A percentile compares a stretch with the other conserved stretches of the same genome.
Conservation (phyloP, 441 rosid genomes). For the Pelargonium citronellum region DNA sequence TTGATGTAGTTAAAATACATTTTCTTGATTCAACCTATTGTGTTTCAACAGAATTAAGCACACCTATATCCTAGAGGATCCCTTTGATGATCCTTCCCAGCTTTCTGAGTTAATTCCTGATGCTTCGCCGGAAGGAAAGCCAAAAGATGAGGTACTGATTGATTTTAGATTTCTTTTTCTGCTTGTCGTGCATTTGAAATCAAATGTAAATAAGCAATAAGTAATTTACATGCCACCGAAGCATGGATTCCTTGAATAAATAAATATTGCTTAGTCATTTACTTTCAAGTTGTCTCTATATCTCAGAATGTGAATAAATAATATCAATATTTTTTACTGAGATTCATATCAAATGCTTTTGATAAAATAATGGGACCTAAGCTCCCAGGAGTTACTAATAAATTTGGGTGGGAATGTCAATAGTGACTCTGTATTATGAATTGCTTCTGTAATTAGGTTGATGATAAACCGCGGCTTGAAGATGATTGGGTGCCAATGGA, state of each 20-base stretch:
- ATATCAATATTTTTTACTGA: neutral
- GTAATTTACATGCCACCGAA: neutral
- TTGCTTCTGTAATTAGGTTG: slow-evolving; percentile 37
- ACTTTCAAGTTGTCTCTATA: neutral
- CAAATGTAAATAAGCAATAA: neutral
- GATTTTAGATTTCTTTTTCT: slow-evolving; percentile 9
- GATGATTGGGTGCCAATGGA: slow-evolving; percentile 99
- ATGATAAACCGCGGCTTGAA: slow-evolving; percentile 82
- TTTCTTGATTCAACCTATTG: neutral
- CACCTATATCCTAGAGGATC: slow-evolving; percentile 71
- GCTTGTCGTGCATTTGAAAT: slow-evolving; percentile 7
- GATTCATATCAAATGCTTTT: neutral
- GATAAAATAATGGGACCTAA: neutral
- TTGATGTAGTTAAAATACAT: slow-evolving; percentile 11
- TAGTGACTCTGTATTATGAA: neutral
- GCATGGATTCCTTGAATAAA: neutral
- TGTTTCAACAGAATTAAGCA: slow-evolving; percentile 65
- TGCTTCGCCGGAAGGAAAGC: slow-evolving; percentile 92
- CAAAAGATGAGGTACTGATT: slow-evolving; percentile 70
- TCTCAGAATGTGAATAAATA: neutral
- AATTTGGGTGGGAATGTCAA: neutral
- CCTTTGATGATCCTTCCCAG: slow-evolving; percentile 81
- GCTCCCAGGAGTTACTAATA: neutral
- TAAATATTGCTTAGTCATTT: too few species aligned
- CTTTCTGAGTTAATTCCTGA: slow-evolving; percentile 69